These are phyloP conservation scores for Canavalia ensiformis DNA, from an alignment of 306 rosid species.

Conservation along the genomic window DNA sequence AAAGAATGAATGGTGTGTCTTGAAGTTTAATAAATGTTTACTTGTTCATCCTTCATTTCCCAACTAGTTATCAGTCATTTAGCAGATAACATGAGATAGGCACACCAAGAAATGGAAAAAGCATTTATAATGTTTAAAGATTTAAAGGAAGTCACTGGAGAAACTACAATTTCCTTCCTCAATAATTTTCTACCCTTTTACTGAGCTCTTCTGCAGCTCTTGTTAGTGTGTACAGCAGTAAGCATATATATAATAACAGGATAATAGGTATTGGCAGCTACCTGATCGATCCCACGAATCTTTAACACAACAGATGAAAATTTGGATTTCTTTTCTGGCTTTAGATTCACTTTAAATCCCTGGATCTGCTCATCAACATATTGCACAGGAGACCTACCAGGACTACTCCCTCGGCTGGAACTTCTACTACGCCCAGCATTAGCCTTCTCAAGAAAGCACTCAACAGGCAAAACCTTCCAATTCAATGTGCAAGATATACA, in stretches of 20 bases:
- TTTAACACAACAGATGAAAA: slow-evolving; percentile 95
- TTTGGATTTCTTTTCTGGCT: slow-evolving; percentile 93
- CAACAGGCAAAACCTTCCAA: slow-evolving; percentile 83
- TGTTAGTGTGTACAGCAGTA: not conserved
- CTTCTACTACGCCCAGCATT: slow-evolving; percentile 85
- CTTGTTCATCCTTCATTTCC: slow-evolving; percentile 23
- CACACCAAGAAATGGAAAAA: slow-evolving; percentile 29
- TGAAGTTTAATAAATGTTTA: slow-evolving; percentile 6
- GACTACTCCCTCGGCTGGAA: slow-evolving; percentile 92
- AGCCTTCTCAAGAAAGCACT: slow-evolving; percentile 88
- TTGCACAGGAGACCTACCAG: slow-evolving; percentile 87
- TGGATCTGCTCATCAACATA: slow-evolving; percentile 85
- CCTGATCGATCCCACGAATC: slow-evolving; percentile 98
- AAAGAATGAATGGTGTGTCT: slow-evolving; percentile 7
- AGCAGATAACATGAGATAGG: slow-evolving; percentile 8
- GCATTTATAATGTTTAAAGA: not conserved
- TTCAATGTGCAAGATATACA: slow-evolving; percentile 38
- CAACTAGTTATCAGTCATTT: slow-evolving; percentile 39
- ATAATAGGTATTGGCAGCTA: slow-evolving; percentile 46
- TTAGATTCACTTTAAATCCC: slow-evolving; percentile 88
- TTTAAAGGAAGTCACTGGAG: slow-evolving; percentile 31
- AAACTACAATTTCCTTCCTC: slow-evolving; percentile 30
- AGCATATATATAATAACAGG: slow-evolving; percentile 7
- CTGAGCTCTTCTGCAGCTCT: not conserved
- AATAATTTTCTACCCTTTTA: slow-evolving; percentile 7